Evolutionary conservation across 495 filamentous ascomycete genomes (phyloP).

Genomic region (Penicillium daleae): DNA sequence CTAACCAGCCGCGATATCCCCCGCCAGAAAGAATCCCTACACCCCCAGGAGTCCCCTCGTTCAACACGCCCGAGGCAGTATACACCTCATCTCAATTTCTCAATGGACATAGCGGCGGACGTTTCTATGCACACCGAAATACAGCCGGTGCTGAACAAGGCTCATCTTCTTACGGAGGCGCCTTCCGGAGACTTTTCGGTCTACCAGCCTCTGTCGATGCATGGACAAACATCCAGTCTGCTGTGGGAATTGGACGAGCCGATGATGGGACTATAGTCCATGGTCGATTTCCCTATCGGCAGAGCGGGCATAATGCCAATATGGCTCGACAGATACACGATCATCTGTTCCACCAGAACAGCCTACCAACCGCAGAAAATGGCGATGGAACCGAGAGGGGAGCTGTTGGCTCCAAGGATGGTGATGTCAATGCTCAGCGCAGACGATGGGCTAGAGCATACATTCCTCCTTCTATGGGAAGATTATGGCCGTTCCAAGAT

Average conservation of each 20-base stretch:
- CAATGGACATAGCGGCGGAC: conserved; percentile 8
- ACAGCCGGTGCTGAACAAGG: conserved; percentile 7
- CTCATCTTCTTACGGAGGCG: conserved; percentile 25
- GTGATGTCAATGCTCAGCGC: background rate
- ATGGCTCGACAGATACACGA: conserved; percentile 32
- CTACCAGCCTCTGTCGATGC: conserved; percentile 13
- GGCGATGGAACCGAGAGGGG: background rate
- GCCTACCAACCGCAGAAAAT: conserved; percentile 25
- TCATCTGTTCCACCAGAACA: conserved; percentile 41
- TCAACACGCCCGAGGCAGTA: conserved; percentile 49
- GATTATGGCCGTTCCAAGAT: conserved; percentile 9
- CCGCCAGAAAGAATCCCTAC: conserved; percentile 48
- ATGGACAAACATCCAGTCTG: conserved; percentile 1
- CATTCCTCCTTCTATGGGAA: background rate
- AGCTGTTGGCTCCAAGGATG: background rate
- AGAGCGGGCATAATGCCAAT: conserved; percentile 45
- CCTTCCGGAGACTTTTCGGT: conserved; percentile 37
- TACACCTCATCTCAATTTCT: conserved; percentile 36
- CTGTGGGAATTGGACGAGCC: conserved; percentile 34
- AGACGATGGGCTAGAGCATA: background rate
- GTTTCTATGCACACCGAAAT: background rate
- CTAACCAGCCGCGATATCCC: conserved; percentile 41
- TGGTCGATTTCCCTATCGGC: conserved; percentile 42
- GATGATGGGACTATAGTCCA: conserved; percentile 44
- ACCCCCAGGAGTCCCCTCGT: conserved; percentile 52